These are phyloP conservation scores for Nematodospora valgi DNA, from an alignment of 805 yeast species.

Conservation along the genomic window DNA sequence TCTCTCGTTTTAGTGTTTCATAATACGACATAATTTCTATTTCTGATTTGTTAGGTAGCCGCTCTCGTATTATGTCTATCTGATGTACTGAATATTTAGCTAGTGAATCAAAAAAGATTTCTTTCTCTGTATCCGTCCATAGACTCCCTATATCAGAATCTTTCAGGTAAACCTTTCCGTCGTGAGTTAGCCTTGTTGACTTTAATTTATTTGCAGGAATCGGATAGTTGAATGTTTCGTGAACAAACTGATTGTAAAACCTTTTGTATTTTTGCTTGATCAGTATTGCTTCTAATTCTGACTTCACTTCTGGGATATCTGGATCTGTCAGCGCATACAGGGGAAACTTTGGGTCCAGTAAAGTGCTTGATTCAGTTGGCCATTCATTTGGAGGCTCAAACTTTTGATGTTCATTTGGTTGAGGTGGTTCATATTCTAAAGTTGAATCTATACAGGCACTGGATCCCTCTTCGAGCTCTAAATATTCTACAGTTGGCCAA, in stretches of 20 bases:
- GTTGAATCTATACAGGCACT: too few species aligned
- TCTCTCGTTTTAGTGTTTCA: constrained; percentile 27
- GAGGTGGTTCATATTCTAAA: too few species aligned
- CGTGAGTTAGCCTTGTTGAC: constrained; percentile 12
- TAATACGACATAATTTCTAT: constrained; percentile 47
- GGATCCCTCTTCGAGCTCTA: too few species aligned
- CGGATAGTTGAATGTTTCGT: constrained; percentile 14
- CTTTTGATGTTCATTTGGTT: too few species aligned
- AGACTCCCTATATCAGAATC: constrained; percentile 21
- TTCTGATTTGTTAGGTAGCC: constrained; percentile 40
- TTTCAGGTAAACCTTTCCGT: constrained; percentile 12
- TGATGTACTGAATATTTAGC: constrained; percentile 48
- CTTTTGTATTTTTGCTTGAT: constrained; percentile 22
- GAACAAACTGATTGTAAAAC: constrained; percentile 27
- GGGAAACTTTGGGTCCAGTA: too few species aligned
- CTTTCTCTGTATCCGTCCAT: constrained; percentile 52
- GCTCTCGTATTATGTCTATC: constrained; percentile 35
- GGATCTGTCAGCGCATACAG: too few species aligned
- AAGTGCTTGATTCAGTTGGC: too few species aligned
- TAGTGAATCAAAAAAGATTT: constrained; percentile 46
- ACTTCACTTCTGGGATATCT: too few species aligned
- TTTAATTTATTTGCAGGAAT: constrained; percentile 5
- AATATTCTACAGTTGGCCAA: too few species aligned
- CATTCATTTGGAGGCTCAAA: too few species aligned
- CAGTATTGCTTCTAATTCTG: too few species aligned